Conservation (phyloP, 1,284 basidiomycete genomes). For the Trametes versicolor region DNA sequence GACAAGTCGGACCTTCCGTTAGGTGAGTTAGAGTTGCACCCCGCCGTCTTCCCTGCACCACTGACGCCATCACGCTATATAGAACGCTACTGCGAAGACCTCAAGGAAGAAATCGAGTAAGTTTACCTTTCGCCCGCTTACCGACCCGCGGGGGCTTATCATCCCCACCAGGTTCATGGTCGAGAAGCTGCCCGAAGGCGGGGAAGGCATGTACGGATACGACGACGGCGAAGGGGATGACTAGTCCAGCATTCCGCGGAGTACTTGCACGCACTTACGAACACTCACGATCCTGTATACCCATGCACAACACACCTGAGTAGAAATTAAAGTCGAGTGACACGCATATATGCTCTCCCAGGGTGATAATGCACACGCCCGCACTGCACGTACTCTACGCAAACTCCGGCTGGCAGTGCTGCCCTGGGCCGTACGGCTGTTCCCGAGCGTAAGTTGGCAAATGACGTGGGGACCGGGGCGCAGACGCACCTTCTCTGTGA, state of each 20-base stretch:
- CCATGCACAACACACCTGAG: slow-evolving; percentile 12
- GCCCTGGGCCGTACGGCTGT: slow-evolving; percentile 94
- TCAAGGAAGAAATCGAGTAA: slow-evolving; percentile 86
- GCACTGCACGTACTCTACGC: slow-evolving; percentile 54
- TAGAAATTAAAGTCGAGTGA: background rate
- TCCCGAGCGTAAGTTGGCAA: slow-evolving; percentile 28
- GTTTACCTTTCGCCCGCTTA: slow-evolving; percentile 41
- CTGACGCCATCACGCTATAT: slow-evolving; percentile 34
- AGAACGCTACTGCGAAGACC: slow-evolving; percentile 87
- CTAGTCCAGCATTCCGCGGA: slow-evolving; percentile 45
- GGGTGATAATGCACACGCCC: slow-evolving; percentile 43
- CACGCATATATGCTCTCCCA: slow-evolving; percentile 38
- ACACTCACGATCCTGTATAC: slow-evolving; percentile 21
- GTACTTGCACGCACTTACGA: slow-evolving; percentile 1
- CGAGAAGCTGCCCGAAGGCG: slow-evolving; percentile 81
- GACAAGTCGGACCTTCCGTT: slow-evolving; percentile 75
- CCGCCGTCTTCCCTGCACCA: slow-evolving; percentile 18
- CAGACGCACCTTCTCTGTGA: slow-evolving; percentile 76
- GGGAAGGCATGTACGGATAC: slow-evolving; percentile 67
- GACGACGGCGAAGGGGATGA: slow-evolving; percentile 84
- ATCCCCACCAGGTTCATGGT: slow-evolving; percentile 71
- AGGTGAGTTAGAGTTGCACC: slow-evolving; percentile 52
- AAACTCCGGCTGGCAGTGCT: slow-evolving; percentile 91
- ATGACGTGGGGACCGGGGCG: slow-evolving; percentile 36
- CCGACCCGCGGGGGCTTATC: slow-evolving; percentile 10